phyloP scores from a whole-genome alignment of 106 monocot genomes.

The Dioscorea zingiberensis region DNA sequence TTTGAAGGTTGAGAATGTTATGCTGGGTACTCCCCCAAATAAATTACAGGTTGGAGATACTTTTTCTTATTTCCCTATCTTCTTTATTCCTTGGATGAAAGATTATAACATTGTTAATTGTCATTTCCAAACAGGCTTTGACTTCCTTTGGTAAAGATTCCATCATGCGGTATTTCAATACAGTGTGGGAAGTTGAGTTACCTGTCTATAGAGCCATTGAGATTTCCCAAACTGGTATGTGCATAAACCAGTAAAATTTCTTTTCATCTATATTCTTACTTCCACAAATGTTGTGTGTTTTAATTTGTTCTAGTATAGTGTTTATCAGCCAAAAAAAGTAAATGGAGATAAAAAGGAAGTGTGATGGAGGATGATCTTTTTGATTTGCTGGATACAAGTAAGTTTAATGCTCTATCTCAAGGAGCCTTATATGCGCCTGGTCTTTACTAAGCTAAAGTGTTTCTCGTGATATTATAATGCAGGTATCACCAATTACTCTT shows the following conservation, averaged over 20 bases:
- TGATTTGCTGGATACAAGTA: slow-evolving; percentile 78
- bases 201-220: slow-evolving; percentile 86
- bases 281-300: no score
- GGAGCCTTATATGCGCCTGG: slow-evolving; percentile 89
- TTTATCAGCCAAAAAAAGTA: slow-evolving; percentile 30
- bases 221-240: slow-evolving; percentile 54
- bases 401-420: slow-evolving; percentile 89
- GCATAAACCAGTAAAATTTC: neutral
- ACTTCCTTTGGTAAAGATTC: slow-evolving; percentile 99
- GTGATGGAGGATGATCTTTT: slow-evolving; percentile 76
- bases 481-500: slow-evolving; percentile 91
- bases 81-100: slow-evolving; percentile 1
- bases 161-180: slow-evolving; percentile 86
- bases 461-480: slow-evolving; percentile 95
- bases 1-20: slow-evolving; percentile 91
- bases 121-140: slow-evolving; percentile 61
- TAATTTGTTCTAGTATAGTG: neutral
- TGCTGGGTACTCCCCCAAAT: slow-evolving; percentile 70
- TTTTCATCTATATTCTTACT: neutral
- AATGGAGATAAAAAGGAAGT: slow-evolving; percentile 38
- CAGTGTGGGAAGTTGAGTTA: slow-evolving; percentile 81
- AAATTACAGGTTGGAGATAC: slow-evolving; percentile 56
- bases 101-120: slow-evolving; percentile 4
- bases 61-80: neutral
- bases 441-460: slow-evolving; percentile 91